These are phyloP conservation scores for Prunus fruticosa DNA, from an alignment of 306 rosid species.

Conservation along the genomic window DNA sequence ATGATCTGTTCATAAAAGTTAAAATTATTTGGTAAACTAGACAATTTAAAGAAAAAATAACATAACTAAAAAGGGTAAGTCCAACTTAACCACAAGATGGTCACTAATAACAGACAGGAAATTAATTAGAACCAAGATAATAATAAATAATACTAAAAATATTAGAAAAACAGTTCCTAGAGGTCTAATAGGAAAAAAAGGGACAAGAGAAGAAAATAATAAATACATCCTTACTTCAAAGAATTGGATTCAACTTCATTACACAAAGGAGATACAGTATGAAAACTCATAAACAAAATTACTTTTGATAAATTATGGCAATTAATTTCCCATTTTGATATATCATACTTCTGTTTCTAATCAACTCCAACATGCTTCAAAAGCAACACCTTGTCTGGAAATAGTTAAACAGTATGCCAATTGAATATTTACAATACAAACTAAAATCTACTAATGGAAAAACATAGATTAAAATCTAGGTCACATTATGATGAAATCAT, in stretches of 20 bases:
- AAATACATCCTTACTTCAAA: neutral
- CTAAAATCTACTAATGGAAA: neutral
- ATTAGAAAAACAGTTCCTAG: neutral
- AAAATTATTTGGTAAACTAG: constrained; percentile 27
- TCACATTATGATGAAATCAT: neutral
- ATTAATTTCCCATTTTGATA: neutral
- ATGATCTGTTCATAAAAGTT: constrained; percentile 64
- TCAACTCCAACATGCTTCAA: constrained; percentile 7
- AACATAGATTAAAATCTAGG: neutral
- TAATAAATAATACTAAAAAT: neutral
- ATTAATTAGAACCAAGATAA: neutral
- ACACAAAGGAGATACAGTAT: neutral
- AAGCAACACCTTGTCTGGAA: neutral
- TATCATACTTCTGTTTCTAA: neutral
- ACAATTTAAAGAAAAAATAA: constrained; percentile 10
- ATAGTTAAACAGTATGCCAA: constrained; percentile 6
- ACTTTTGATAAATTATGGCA: neutral
- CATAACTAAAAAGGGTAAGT: constrained; percentile 2
- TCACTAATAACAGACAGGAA: neutral
- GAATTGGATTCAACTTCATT: neutral
- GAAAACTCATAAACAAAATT: neutral
- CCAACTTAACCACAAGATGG: neutral
- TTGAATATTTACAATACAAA: neutral
- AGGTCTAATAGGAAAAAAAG: neutral
- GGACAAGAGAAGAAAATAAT: neutral